phyloP scores from a whole-genome alignment of 2,329 filamentous ascomycete species.

The Zymoseptoria passerinii region DNA sequence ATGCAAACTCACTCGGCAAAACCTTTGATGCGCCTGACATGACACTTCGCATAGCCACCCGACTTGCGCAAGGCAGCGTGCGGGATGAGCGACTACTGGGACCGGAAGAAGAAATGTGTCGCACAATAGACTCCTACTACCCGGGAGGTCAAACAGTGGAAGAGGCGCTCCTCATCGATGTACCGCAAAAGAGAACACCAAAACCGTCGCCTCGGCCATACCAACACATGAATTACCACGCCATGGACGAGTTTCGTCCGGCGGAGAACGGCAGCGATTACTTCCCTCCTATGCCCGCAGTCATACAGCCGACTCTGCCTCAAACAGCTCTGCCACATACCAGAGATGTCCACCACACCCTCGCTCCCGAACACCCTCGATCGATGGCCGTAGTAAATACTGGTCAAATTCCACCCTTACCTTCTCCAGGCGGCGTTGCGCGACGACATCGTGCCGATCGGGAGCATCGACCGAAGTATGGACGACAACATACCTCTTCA shows the following conservation, averaged over 20 bases:
- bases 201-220: slow-evolving; percentile 63
- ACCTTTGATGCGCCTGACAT: slow-evolving; percentile 89
- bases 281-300: slow-evolving; percentile 62
- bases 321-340: slow-evolving; percentile 31
- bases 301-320: slow-evolving; percentile 34
- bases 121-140: slow-evolving; percentile 72
- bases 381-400: slow-evolving; percentile 75
- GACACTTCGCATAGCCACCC: slow-evolving; percentile 65
- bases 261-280: slow-evolving; percentile 69
- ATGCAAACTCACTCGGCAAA: slow-evolving; percentile 81
- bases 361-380: slow-evolving; percentile 42
- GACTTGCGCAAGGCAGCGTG: slow-evolving; percentile 34
- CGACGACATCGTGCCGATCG: slow-evolving; percentile 20
- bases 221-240: slow-evolving; percentile 45
- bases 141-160: slow-evolving; percentile 80
- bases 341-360: slow-evolving; percentile 25
- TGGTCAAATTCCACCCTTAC: slow-evolving; percentile 69
- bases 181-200: slow-evolving; percentile 67
- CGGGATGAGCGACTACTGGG: slow-evolving; percentile 59
- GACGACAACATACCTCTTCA: slow-evolving; percentile 69
- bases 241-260: slow-evolving; percentile 55
- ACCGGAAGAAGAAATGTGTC: slow-evolving; percentile 75
- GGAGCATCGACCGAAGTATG: slow-evolving; percentile 49
- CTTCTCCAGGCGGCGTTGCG: slow-evolving; percentile 67
- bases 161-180: slow-evolving; percentile 85